Base-by-base conservation (phyloP, 2,329 filamentous ascomycete genomes). In the Pochonia chlamydosporia region DNA sequence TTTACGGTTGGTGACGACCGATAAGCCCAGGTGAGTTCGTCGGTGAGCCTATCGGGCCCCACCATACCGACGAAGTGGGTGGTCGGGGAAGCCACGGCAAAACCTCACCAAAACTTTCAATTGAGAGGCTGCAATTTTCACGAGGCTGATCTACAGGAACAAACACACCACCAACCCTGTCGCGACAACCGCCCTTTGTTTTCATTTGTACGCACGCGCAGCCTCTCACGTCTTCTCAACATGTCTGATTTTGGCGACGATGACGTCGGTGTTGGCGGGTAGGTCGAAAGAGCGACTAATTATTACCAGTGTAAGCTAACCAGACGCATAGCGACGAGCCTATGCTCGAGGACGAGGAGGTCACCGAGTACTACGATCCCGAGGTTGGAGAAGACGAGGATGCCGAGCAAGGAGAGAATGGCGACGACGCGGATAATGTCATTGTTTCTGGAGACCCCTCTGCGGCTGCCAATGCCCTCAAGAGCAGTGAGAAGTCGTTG, bases 201-300 rank as follows among this genome's bases (percentile, higher is more conserved):
- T 33, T 30, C 23, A 40, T 10, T 24, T 20, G 13, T 2, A 21
- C 35, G 35, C 20, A 20, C 35, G 8, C 35, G 35, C 35, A 39
- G 25, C 4, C 5, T 16, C 16, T n/a, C 21, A 2, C n/a, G n/a
- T 35, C 16, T 40, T 43, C 14, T 36, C 49, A 69, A 49, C 18
- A 89, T 89, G 85, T 89, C 85, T 68, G 85, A 88, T 70, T 84
- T 83, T 70, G 84, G 82, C 57, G 81, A 84, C 60, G 79, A 85
- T 57, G 80, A 81, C 60, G 74, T 71, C 55, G 78, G 73, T 57
- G 78, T 73, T 56, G 76, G 71, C 57, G 75, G 70, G 79, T 82
- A 69, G 72, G 76, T 68, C 18, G 44, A 53, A 31, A n/a, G n/a
- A n/a, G n/a, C n/a, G n/a, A n/a, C n/a, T n/a, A n/a, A n/a, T n/a